Conservation (phyloP, 2,329 filamentous ascomycete species). For the Exophiala bonariae region DNA sequence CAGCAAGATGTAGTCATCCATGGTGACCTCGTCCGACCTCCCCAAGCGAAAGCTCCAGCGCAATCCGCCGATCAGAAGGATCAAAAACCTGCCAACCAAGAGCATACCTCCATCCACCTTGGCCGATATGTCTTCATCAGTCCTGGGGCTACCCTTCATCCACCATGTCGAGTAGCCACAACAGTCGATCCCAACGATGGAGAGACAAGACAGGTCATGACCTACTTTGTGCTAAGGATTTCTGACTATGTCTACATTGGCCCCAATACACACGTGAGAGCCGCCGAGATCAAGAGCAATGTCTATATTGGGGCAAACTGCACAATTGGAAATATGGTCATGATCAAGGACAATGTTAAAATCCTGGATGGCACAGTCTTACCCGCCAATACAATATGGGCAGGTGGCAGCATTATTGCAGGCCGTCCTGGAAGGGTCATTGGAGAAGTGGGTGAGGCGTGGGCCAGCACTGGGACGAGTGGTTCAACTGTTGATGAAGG, state of each 20-base stretch:
- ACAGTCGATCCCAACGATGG: slow-evolving; percentile 47
- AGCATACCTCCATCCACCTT: slow-evolving; percentile 68
- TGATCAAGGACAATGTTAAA: slow-evolving; percentile 90
- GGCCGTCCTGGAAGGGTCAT: slow-evolving; percentile 77
- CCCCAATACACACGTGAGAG: slow-evolving; percentile 72
- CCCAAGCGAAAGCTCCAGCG: slow-evolving; percentile 43
- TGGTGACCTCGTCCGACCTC: slow-evolving; percentile 72
- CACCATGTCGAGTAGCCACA: slow-evolving; percentile 79
- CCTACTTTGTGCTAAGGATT: slow-evolving; percentile 86
- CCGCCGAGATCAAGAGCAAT: slow-evolving; percentile 79
- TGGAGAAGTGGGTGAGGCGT: slow-evolving; percentile 65
- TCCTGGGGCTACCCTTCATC: slow-evolving; percentile 73
- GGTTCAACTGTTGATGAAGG: slow-evolving; percentile 25
- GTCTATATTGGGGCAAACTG: slow-evolving; percentile 79
- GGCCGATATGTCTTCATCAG: slow-evolving; percentile 90
- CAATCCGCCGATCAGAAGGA: slow-evolving; percentile 31
- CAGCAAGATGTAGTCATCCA: slow-evolving; percentile 93
- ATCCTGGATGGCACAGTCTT: slow-evolving; percentile 83
- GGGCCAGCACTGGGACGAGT: slow-evolving; percentile 34
- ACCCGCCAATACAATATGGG: slow-evolving; percentile 85
- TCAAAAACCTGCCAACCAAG: slow-evolving; percentile 32
- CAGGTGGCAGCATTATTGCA: slow-evolving; percentile 88
- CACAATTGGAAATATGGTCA: slow-evolving; percentile 80
- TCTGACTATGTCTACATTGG: slow-evolving; percentile 94
- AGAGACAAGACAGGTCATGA: slow-evolving; percentile 49